Evolutionary conservation across 2,329 filamentous ascomycete species (phyloP), one percentile per base, ranked within the genome.

Genomic region (Fusarium dimerum): DNA sequence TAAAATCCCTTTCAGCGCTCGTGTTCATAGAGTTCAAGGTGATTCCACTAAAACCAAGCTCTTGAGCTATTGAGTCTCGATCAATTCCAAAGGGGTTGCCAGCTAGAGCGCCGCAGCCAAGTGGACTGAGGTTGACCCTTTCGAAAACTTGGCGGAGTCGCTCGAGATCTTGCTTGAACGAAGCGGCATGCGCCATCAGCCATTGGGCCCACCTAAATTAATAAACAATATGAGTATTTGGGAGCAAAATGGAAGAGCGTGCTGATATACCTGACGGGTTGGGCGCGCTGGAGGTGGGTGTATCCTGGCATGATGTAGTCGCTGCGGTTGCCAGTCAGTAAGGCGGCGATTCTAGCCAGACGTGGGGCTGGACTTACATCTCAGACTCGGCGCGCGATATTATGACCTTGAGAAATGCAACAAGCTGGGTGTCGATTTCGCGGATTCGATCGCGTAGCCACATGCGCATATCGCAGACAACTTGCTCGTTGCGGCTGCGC

Each of bases 401-500:
- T 12, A 86, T 83, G 44, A 92, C 87, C 64, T 83, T 78, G 40
- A 96, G 76, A 61, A 96, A 82, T 49, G 83, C 80, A 41, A 84
- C 77, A 5, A 96, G 78, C 63, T 86, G 84, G 36, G 63, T 70
- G 63, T 95, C 90, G 47, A 96, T 83, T 58, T 78, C 78, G 51
- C 80, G 80, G 52, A 96, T 76, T 74, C 88, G 81, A 59, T 92
- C 86, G 41, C 90, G 82, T 57, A 96, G 75, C 91, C 91, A 97
- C 70, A 96, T 78, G 55, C 91, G 86, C 89, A 96, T 93, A 66
- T 96, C 91, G 18, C 88, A 92, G 44, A 87, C 91, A 51, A 96
- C 85, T 74, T 96, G 92, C 74, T 97, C 92, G 67, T 96, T 96
- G 63, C 92, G 83, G 71, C 88, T 92, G 47, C 92, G 87, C 41